Evolutionary conservation across 495 filamentous ascomycete genomes (phyloP).

Genomic region (Wilcoxina mikolae): DNA sequence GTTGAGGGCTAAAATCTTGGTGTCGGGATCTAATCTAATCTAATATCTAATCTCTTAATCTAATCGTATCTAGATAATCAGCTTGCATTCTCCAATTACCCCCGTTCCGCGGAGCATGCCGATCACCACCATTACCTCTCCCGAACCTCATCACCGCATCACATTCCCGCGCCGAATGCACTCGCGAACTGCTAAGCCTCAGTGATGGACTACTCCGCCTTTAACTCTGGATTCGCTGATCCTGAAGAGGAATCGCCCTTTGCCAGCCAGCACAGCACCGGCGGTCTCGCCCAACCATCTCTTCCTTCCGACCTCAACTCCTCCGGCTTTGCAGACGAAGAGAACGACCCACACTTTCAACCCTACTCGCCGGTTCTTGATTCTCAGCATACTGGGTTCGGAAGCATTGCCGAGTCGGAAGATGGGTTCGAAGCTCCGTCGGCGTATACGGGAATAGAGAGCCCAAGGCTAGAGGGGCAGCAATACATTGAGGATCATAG

Average conservation of each 20-base stretch:
- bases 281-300: conserved; percentile 1
- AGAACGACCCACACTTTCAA: conserved; percentile 6
- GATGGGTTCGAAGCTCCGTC: not conserved
- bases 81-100: too few relatives aligned
- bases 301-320: conserved; percentile 5
- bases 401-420: not conserved
- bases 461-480: not conserved
- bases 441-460: not conserved
- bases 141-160: conserved; percentile 4
- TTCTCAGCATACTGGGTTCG: not conserved
- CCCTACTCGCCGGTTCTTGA: not conserved
- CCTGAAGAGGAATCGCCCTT: conserved; percentile 23
- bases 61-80: too few relatives aligned
- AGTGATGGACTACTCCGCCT: conserved; percentile 25
- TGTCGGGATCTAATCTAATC: too few relatives aligned
- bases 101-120: too few relatives aligned
- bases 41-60: too few relatives aligned
- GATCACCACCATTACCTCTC: not conserved
- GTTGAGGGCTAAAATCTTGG: too few relatives aligned
- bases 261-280: conserved; percentile 5
- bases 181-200: too few relatives aligned
- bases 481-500: not conserved
- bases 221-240: conserved; percentile 24
- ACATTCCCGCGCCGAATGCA: too few relatives aligned
- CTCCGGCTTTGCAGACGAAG: conserved; percentile 11